Conservation (phyloP, 371 early-diverging fungal genomes). For the Mortierella sp. region DNA sequence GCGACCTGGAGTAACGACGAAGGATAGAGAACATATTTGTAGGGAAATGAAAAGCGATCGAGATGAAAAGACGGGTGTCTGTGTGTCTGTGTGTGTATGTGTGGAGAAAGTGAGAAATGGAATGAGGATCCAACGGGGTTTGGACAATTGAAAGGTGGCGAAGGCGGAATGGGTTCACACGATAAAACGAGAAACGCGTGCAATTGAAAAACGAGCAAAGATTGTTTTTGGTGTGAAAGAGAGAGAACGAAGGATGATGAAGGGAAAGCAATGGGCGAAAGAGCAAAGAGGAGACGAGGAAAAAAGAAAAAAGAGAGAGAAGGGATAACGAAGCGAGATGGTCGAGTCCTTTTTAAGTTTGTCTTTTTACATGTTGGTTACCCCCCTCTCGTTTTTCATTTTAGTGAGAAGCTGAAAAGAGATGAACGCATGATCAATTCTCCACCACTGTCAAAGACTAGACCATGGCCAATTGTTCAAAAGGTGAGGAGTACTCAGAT, state of each 20-base stretch:
- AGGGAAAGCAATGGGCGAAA: neutral
- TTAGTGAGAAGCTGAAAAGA: neutral
- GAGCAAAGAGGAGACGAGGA: neutral
- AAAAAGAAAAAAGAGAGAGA: neutral
- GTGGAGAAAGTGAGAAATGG: neutral
- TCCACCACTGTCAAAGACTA: neutral
- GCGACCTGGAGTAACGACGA: conserved; percentile 10
- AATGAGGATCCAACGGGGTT: neutral
- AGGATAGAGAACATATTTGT: conserved; percentile 1
- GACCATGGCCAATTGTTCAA: neutral
- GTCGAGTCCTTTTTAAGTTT: too few relatives aligned
- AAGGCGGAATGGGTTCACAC: neutral
- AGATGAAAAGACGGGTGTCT: neutral
- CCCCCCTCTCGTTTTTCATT: neutral
- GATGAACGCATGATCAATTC: neutral
- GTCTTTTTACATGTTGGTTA: neutral
- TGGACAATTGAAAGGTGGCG: neutral
- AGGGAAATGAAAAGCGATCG: neutral
- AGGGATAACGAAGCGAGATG: neutral
- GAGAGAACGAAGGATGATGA: neutral
- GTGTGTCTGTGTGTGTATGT: too few relatives aligned
- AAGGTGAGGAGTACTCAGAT: neutral
- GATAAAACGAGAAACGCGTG: neutral
- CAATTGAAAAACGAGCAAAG: neutral
- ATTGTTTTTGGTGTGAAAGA: neutral